Percentiles rank a stretch among this genome's conserved stretches.
phyloP scores from a whole-genome alignment of 495 filamentous ascomycete genomes.

The Trichoderma gamsii region DNA sequence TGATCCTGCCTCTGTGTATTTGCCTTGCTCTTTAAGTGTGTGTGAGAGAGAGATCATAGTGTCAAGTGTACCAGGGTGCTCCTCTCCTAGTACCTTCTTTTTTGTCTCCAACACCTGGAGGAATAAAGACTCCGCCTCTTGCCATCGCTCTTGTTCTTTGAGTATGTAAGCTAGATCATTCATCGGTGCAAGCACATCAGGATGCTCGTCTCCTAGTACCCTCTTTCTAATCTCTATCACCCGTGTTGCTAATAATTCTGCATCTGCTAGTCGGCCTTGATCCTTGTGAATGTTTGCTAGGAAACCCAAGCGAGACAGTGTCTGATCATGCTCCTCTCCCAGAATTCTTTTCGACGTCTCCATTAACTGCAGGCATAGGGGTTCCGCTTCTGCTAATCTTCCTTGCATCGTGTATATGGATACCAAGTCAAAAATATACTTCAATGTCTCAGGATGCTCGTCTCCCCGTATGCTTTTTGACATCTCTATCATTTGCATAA shows the following conservation, averaged over 20 bases:
- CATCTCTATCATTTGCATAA: background rate
- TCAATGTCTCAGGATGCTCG: slow-evolving; percentile 36
- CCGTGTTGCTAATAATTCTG: slow-evolving; percentile 12
- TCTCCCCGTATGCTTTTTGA: slow-evolving; percentile 28
- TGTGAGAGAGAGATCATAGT: too few relatives aligned
- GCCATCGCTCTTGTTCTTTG: background rate
- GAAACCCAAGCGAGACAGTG: background rate
- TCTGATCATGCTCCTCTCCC: background rate
- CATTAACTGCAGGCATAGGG: slow-evolving; percentile 17
- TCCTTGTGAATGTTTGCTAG: background rate
- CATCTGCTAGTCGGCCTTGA: background rate
- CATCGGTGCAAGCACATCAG: background rate
- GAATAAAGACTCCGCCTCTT: too few relatives aligned
- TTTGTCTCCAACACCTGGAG: slow-evolving; percentile 1
- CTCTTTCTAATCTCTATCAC: slow-evolving; percentile 19
- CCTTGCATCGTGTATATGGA: slow-evolving; percentile 28
- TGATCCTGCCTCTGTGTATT: background rate
- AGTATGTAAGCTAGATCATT: background rate
- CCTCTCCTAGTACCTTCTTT: background rate
- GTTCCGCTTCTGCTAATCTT: slow-evolving; percentile 29
- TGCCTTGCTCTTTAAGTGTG: too few relatives aligned
- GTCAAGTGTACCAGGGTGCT: background rate
- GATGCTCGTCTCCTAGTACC: slow-evolving; percentile 9
- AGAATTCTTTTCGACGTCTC: background rate
- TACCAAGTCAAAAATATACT: slow-evolving; percentile 34